These are phyloP conservation scores for Neofusicoccum umdonicola DNA, from an alignment of 2,329 filamentous ascomycete genomes.

Conservation along the genomic window DNA sequence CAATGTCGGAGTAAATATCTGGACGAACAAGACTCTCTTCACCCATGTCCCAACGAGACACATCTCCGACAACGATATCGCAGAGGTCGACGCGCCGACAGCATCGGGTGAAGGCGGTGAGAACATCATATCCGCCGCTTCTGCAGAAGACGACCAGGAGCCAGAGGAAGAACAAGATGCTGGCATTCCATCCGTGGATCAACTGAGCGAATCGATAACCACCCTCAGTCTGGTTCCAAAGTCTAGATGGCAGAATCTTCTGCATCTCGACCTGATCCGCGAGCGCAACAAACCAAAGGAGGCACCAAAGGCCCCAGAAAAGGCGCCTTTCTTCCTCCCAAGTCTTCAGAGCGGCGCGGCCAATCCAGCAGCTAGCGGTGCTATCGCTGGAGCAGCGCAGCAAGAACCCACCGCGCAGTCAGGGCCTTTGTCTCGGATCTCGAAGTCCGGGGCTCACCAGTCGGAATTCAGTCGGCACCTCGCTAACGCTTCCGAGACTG, in stretches of 20 bases:
- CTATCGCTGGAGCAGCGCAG: slow-evolving; percentile 23
- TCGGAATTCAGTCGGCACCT: slow-evolving; percentile 51
- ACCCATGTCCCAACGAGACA: slow-evolving; percentile 82
- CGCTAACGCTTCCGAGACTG: slow-evolving; percentile 46
- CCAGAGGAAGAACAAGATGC: slow-evolving; percentile 45
- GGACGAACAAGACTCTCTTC: slow-evolving; percentile 93
- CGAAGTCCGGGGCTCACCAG: slow-evolving; percentile 29
- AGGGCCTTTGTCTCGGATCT: slow-evolving; percentile 32
- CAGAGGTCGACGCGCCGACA: slow-evolving; percentile 65
- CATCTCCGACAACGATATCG: slow-evolving; percentile 74
- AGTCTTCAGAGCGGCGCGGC: slow-evolving; percentile 49
- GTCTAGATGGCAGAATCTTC: slow-evolving; percentile 87
- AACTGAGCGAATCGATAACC: slow-evolving; percentile 78
- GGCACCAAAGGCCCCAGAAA: slow-evolving; percentile 85
- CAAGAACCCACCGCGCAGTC: slow-evolving; percentile 21
- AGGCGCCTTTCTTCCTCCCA: slow-evolving; percentile 92
- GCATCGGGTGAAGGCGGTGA: slow-evolving; percentile 79
- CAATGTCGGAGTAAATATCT: slow-evolving; percentile 84
- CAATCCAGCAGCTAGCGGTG: slow-evolving; percentile 20
- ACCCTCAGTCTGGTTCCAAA: slow-evolving; percentile 88
- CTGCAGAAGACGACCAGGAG: slow-evolving; percentile 56
- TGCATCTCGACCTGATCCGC: slow-evolving; percentile 87
- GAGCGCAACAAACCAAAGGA: slow-evolving; percentile 93
- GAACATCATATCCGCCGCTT: slow-evolving; percentile 73
- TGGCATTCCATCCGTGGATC: slow-evolving; percentile 60